Percentiles rank a stretch among this genome's conserved stretches.
phyloP scores from a whole-genome alignment of 2,329 filamentous ascomycete species.

The Colletotrichum plurivorum region DNA sequence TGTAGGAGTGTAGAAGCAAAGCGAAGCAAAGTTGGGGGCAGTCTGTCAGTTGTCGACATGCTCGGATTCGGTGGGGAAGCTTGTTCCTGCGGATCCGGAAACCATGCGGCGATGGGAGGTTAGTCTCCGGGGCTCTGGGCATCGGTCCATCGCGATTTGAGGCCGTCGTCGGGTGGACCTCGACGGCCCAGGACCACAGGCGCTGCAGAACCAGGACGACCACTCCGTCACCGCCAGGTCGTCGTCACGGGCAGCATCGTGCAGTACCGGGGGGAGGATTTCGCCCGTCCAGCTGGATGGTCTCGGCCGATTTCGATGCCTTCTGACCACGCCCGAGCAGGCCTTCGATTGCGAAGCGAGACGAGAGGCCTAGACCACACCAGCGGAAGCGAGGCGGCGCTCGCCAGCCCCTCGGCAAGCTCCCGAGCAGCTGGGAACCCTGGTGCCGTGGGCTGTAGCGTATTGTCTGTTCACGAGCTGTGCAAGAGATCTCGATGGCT shows the following conservation, averaged over 20 bases:
- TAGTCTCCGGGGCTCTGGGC: background rate
- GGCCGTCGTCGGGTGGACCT: constrained; percentile 24
- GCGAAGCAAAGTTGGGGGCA: background rate
- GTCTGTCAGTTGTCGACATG: background rate
- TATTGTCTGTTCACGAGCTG: background rate
- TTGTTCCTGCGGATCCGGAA: background rate
- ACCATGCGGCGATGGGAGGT: constrained; percentile 1
- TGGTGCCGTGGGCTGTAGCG: too few relatives aligned
- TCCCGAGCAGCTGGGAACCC: constrained; percentile 3
- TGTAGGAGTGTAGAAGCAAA: background rate
- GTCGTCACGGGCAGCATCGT: background rate
- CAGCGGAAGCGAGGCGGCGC: constrained; percentile 14
- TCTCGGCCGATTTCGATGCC: constrained; percentile 12
- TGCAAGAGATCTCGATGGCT: constrained; percentile 29
- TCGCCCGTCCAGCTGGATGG: background rate
- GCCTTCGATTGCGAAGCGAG: constrained; percentile 17
- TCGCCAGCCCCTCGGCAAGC: constrained; percentile 3
- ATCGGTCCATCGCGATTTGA: constrained; percentile 24
- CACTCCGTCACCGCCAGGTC: background rate
- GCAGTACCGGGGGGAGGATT: background rate
- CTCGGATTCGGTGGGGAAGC: background rate
- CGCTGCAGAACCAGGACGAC: background rate
- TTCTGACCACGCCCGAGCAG: background rate
- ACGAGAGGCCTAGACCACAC: background rate
- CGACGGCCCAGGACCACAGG: background rate